A percentile compares a stretch with the other conserved stretches of the same genome.
Conservation (phyloP, 2,329 filamentous ascomycete species). For the Alternaria consortialis region DNA sequence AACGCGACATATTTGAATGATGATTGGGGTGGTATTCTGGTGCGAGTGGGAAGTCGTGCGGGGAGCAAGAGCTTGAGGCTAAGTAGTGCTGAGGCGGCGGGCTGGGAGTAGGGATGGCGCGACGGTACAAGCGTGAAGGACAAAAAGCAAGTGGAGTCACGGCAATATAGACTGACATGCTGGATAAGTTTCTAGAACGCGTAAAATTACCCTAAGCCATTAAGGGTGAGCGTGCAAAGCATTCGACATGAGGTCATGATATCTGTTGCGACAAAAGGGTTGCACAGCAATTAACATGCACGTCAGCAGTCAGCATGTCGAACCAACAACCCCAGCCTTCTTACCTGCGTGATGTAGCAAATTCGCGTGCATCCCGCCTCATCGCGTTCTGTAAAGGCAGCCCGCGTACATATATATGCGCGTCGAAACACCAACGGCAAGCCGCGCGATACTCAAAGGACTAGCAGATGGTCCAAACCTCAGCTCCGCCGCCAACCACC, state of each 20-base stretch:
- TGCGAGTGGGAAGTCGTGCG: slow-evolving; percentile 23
- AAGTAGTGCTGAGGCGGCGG: slow-evolving; percentile 1
- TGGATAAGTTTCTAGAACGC: not conserved
- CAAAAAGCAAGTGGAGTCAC: not conserved
- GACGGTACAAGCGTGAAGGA: not conserved
- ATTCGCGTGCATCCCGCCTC: slow-evolving; percentile 39
- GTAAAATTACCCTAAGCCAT: not conserved
- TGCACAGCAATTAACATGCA: not conserved
- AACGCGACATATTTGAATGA: slow-evolving; percentile 36
- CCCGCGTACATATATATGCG: slow-evolving; percentile 23
- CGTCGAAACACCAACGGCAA: slow-evolving; percentile 30
- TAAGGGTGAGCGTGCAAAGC: not conserved
- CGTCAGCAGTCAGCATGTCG: slow-evolving; percentile 10
- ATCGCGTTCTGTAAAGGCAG: slow-evolving; percentile 30
- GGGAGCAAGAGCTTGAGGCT: not conserved
- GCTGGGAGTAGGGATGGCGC: slow-evolving; percentile 12
- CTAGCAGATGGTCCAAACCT: slow-evolving; percentile 8
- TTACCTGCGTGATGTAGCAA: slow-evolving; percentile 13
- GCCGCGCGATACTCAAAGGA: slow-evolving; percentile 11
- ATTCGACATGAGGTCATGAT: not conserved
- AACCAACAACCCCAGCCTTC: slow-evolving; percentile 4
- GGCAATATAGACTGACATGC: not conserved
- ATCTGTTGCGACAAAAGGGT: not conserved
- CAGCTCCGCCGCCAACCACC: slow-evolving; percentile 9
- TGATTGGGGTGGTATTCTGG: slow-evolving; percentile 27